Evolutionary conservation across 306 rosid species (phyloP).

Genomic region (cucumber (Cucumis sativus)): Cucumber_9930_V3 NC_026656.2:5692001-5692500

Average conservation of each 20-base stretch:
- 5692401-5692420: not conserved
- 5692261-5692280: not conserved
- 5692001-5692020: too few relatives aligned
- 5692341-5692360: not conserved
- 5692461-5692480: not conserved
- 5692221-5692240: not conserved
- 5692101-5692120: not conserved
- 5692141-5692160: not conserved
- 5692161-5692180: not conserved
- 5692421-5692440: not conserved
- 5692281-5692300: not conserved
- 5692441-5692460: not conserved
- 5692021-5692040: too few relatives aligned
- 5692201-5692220: not conserved
- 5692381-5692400: not conserved
- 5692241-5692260: not conserved
- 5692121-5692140: not conserved
- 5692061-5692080: too few relatives aligned
- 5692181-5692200: not conserved
- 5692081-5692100: too few relatives aligned
- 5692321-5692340: not conserved
- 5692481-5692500: not conserved
- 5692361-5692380: too few relatives aligned
- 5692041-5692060: too few relatives aligned
- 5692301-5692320: not conserved